Base-by-base conservation (phyloP, 208 protist species). In the Trypanosoma congolense region DNA sequence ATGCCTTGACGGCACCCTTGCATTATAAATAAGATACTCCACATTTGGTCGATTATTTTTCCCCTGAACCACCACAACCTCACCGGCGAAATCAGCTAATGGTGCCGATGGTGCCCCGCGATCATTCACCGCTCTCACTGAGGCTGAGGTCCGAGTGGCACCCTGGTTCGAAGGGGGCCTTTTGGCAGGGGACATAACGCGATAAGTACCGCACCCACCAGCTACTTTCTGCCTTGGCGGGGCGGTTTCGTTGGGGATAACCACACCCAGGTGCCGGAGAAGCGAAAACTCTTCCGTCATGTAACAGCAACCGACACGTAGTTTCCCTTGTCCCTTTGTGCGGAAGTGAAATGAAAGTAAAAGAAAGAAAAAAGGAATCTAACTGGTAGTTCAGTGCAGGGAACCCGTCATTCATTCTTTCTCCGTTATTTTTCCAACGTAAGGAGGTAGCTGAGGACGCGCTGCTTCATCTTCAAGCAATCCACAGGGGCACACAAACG, bases 11-110 rank as follows among this genome's bases (percentile, higher is more conserved):
- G 79, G 77, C 18, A 82, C 47, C 38, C 69, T 82, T 42, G 80
- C 54, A 49, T 85, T 77, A 64, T 82, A 87, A n/a, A 86, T 70
- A n/a, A 77, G 52, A 33, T 78, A 86, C 60, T 86, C 70, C 21
- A 73, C 71, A 44, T 74, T 48, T 9, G 54, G 53, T 2, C 62
- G 54, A 49, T 73, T 44, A n/a, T 74, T 69, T 4, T 42, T 53
- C 22, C 61, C 63, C 5, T 68, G 41, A 18, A 56, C 61, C 16
- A 33, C 31, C 35, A 90, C 26, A 30, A 90, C 78, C 25, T 90
- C 77, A 1, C 73, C 74, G 2, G 70, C 65, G 3, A 75, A 78
- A 43, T 86, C 82, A 8, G 75, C 82, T 28, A 82, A 68, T 18
- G 53, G 51, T 2, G 36, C 51, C 26, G 2, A 29, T 28, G 56